Evolutionary conservation across 768 basidiomycete species (phyloP).

Genomic region (Mycena vulgaris): DNA sequence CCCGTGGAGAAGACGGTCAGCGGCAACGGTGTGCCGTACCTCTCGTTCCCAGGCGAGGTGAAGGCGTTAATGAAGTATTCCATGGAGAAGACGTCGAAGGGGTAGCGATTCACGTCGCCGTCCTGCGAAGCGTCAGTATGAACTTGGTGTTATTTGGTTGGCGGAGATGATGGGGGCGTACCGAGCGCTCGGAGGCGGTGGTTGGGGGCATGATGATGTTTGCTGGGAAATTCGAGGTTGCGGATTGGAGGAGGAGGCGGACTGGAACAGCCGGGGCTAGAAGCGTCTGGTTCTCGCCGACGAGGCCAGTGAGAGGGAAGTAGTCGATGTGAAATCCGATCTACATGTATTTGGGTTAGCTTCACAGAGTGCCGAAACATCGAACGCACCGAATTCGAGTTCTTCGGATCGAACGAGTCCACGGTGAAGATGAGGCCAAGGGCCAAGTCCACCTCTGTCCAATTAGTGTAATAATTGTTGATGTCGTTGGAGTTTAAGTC

Average conservation of each 20-base stretch:
- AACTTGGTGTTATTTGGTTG: background rate
- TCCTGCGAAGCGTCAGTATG: background rate
- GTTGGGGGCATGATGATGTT: background rate
- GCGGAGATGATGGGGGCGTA: background rate
- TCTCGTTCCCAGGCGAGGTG: background rate
- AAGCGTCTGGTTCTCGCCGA: background rate
- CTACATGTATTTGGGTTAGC: no score
- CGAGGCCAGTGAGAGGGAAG: background rate
- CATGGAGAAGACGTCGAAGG: constrained; percentile 17
- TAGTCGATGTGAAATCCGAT: constrained; percentile 14
- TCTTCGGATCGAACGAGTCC: constrained; percentile 16
- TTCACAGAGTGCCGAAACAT: no score
- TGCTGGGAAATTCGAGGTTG: background rate
- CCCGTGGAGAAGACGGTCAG: constrained; percentile 2
- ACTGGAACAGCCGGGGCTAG: background rate
- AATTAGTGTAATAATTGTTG: background rate
- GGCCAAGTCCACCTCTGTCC: background rate
- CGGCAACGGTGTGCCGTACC: constrained; percentile 1
- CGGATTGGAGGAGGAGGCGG: background rate
- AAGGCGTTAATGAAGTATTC: constrained; percentile 14
- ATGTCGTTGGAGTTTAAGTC: background rate
- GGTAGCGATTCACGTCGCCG: constrained; percentile 26
- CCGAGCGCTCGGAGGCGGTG: background rate
- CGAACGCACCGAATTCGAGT: background rate
- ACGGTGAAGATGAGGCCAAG: background rate